Base-by-base conservation (phyloP, 257 asterid genomes). In the Solanum tacnaense region DNA sequence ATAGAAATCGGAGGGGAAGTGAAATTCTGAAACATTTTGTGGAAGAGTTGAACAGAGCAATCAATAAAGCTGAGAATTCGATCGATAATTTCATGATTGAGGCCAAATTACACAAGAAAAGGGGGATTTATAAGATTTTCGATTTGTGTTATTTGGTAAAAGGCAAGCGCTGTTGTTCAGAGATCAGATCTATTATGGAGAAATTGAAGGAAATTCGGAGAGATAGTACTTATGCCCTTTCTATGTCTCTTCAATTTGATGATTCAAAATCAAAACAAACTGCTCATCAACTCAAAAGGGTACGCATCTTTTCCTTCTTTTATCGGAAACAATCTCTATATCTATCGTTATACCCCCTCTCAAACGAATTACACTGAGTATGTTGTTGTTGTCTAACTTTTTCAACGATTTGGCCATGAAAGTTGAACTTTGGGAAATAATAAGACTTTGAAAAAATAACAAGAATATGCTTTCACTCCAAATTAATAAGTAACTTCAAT, bases 31-130 rank as follows among this genome's bases (percentile, higher is more conserved):
- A 88, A 32, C 21, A 25, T 4, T 18, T 84, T 13, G 82, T n/a
- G 3, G 23, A 84, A 10, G 70, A 56, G 10, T 84, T 90, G 29
- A 76, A 87, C 27, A 13, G 25, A 21, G 79, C 71, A 56, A 87
- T 90, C 29, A n/a, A 90, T 23, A n/a, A 68, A 9, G 90, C 89
- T 16, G 92, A 90, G 75, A 89, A 86, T 76, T 90, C 58, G 9
- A 86, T 88, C 21, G 89, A 86, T 18, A 83, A 65, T 12, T 90
- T 72, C 23, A 72, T 90, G 18, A 72, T 81, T 10, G 27, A 72
- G 3, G 89, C 60, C 1, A 32, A 86, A 7, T 6, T 12, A 65
- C 90, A 89, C 34, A 52, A 56, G 78, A 31, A 31, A 3, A 71
- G 34, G 20, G 23, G 39, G 18, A 11, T 20, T 67, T 58, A 3